A percentile compares a stretch with the other conserved stretches of the same genome.
phyloP scores from a whole-genome alignment of 306 rosid genomes.

The Prunus mume region DNA sequence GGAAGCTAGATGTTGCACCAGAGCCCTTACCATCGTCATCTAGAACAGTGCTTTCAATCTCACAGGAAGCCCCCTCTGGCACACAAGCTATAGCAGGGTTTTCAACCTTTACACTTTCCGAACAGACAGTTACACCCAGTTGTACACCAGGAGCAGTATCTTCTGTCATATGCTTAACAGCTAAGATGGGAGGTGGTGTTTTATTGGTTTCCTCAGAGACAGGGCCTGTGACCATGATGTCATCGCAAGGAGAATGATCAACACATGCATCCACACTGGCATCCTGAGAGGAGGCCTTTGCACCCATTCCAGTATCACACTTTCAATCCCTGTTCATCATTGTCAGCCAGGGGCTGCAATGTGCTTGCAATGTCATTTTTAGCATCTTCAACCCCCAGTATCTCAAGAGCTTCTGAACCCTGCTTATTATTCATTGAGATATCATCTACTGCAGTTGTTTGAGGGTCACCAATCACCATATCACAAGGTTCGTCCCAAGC shows the following conservation, averaged over 20 bases:
- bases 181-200: not conserved
- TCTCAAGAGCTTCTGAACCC: slow-evolving; percentile 15
- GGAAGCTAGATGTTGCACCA: slow-evolving; percentile 18
- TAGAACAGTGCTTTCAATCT: slow-evolving; percentile 14
- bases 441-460: slow-evolving; percentile 11
- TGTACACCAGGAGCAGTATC: slow-evolving; percentile 15
- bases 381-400: not conserved
- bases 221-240: not conserved
- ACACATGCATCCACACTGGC: slow-evolving; percentile 4
- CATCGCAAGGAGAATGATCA: slow-evolving; percentile 1
- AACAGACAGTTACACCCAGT: not conserved
- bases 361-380: slow-evolving; percentile 5
- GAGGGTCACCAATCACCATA: slow-evolving; percentile 2
- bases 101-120: slow-evolving; percentile 3
- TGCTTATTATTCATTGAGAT: not conserved
- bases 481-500: slow-evolving; percentile 39
- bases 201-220: not conserved
- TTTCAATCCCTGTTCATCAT: slow-evolving; percentile 12
- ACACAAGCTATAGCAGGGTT: slow-evolving; percentile 6
- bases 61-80: slow-evolving; percentile 22
- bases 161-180: not conserved
- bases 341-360: slow-evolving; percentile 6
- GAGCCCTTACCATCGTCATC: slow-evolving; percentile 18
- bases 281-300: not conserved
- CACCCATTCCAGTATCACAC: not conserved